Conservation (phyloP, 2,329 filamentous ascomycete genomes). For the Fonsecaea multimorphosa region DNA sequence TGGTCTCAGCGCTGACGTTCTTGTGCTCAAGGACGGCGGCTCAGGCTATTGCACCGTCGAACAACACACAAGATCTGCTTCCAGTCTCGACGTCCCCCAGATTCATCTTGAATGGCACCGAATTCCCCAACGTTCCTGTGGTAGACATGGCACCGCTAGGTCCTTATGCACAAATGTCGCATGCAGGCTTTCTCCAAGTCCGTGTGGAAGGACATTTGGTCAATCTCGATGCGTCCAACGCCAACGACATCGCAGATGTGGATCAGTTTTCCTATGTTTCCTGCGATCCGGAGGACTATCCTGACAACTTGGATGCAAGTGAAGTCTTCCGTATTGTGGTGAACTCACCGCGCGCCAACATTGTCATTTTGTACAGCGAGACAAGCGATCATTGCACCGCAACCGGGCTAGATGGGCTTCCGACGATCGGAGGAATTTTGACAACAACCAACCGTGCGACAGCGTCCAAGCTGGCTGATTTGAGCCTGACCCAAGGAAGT, state of each 20-base stretch:
- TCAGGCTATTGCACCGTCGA: constrained; percentile 36
- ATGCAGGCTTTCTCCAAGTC: constrained; percentile 30
- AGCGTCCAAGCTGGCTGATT: constrained; percentile 33
- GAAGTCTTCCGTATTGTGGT: constrained; percentile 46
- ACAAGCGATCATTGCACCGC: constrained; percentile 48
- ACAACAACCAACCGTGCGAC: constrained; percentile 42
- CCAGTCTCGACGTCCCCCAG: constrained; percentile 32
- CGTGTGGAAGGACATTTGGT: constrained; percentile 33
- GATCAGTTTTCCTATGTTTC: constrained; percentile 48
- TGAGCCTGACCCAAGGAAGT: constrained; percentile 38
- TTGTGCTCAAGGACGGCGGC: constrained; percentile 24
- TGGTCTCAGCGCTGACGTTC: constrained; percentile 19
- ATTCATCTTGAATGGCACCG: constrained; percentile 38
- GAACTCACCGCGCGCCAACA: constrained; percentile 41
- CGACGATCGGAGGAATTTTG: constrained; percentile 45
- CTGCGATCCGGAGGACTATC: constrained; percentile 50
- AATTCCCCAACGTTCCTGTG: constrained; percentile 24
- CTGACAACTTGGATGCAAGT: constrained; percentile 47
- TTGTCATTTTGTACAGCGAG: constrained; percentile 51
- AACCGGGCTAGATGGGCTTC: constrained; percentile 38
- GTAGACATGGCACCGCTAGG: constrained; percentile 35
- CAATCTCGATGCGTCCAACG: constrained; percentile 35
- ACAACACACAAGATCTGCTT: constrained; percentile 35
- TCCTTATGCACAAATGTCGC: constrained; percentile 33
- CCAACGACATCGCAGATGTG: constrained; percentile 30